Base-by-base conservation (phyloP, 2,329 filamentous ascomycete genomes). In the Chaetomium sp. region DNA sequence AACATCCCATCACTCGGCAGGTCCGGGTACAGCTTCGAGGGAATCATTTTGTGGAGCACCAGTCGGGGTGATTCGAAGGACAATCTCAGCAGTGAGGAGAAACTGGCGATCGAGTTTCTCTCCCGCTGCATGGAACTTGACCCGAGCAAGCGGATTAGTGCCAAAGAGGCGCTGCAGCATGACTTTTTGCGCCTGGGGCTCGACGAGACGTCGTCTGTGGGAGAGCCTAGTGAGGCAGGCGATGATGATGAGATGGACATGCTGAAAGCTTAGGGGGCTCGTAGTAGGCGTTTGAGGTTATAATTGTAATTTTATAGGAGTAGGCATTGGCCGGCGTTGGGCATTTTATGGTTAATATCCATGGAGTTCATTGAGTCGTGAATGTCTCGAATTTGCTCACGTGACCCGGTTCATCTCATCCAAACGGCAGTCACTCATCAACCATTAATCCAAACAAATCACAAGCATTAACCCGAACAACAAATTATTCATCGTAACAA, bases 41-140 rank as follows among this genome's bases (percentile, higher is more conserved):
- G 95, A 73, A 94, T 99, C 63, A 86, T 99, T 60, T 78, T 96
- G 49, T 99, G 94, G 94, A 94, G 90, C 66, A 96, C 90, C 33
- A 89, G 88, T 58, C 83, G 90, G 50, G 76, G 74, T 49, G 79
- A 72, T 7, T 71, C 76, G 5, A 76, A 76, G 53, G 73, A 49
- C 19, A 40, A 76, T 1, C 70, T 94, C 41, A 79, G 76, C 0
- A 72, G 76, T 0, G 86, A 90, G 32, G 89, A 94, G 73, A 82
- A 81, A 64, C 75, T 87, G 57, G 89, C 89, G 0, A 77, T 92
- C 0, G 76, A 81, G 43, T 94, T 95, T 66, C 70, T 95, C 57
- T 77, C 81, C 49, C 73, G 80, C 14, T 89, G 88, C 63, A 79
- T 95, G 68, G 88, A 94, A 54, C 75, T 91, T 48, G 88, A 95